Conservation (phyloP, 208 protist genomes). For the Porcisia hertigi region DNA sequence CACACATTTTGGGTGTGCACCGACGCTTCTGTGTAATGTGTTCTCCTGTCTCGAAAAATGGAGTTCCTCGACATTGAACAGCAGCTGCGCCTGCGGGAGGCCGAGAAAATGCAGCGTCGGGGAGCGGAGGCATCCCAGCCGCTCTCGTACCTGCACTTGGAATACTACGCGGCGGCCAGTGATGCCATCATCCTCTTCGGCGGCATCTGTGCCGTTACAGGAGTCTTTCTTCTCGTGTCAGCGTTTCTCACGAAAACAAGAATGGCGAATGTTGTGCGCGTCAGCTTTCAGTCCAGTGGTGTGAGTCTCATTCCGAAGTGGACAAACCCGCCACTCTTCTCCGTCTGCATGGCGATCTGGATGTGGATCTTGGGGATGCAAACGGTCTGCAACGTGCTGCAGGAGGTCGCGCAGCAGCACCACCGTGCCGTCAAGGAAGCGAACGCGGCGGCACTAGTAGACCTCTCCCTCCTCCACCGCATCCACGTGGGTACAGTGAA, state of each 20-base stretch:
- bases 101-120: slow-evolving; percentile 10
- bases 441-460: slow-evolving; percentile 12
- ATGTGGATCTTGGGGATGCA: slow-evolving; percentile 24
- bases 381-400: slow-evolving; percentile 22
- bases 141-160: slow-evolving; percentile 21
- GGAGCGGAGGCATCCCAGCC: slow-evolving; percentile 12
- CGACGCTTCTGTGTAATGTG: neutral
- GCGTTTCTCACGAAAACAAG: slow-evolving; percentile 11
- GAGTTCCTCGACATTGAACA: slow-evolving; percentile 45
- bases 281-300: slow-evolving; percentile 16
- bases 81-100: slow-evolving; percentile 40
- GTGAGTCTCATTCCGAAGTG: slow-evolving; percentile 15
- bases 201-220: slow-evolving; percentile 11
- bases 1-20: neutral
- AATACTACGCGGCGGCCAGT: slow-evolving; percentile 12
- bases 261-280: slow-evolving; percentile 4
- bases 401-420: slow-evolving; percentile 27
- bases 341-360: slow-evolving; percentile 23
- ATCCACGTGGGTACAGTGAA: slow-evolving; percentile 8
- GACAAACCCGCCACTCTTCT: slow-evolving; percentile 11
- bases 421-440: slow-evolving; percentile 18
- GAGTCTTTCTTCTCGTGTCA: slow-evolving; percentile 1
- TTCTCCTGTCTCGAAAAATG: slow-evolving; percentile 5
- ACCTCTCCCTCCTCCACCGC: slow-evolving; percentile 16
- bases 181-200: slow-evolving; percentile 16